Evolutionary conservation across 441 rosid genomes (phyloP), one percentile per base, ranked within the genome.

Genomic region (Euphorbia schlechtendalii): DNA sequence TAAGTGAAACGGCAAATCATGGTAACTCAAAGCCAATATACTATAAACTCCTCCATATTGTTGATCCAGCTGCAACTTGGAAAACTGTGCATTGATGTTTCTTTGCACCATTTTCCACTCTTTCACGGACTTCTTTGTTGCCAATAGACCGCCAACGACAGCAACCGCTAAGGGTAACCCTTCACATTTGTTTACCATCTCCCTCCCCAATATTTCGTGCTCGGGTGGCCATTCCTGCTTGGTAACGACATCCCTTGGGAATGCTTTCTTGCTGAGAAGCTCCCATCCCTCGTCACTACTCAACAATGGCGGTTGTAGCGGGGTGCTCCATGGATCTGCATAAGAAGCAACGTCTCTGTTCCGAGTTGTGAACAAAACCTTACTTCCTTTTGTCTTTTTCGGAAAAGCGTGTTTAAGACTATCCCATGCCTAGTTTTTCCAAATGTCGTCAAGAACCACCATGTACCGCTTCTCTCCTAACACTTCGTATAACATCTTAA

Each of bases 401-500:
- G 67, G 78, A 10, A 77, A 78, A 41, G 81, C 71, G 8, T 45
- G 60, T 15, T 34, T 68, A 0, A 77, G 51, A 71, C 28, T 0
- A 28, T 70, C 63, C 77, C 81, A 73, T 8, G 68, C 71, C n/a
- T n/a, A n/a, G n/a, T n/a, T n/a, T n/a, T n/a, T n/a, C n/a, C n/a
- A n/a, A n/a, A n/a, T n/a, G n/a, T 74, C 81, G 12, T 80, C 83
- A 27, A 77, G 73, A 20, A 80, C 71, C 62, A 74, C 68, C 59
- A 77, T 64, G 48, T 74, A 80, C 30, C 53, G 66, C 70, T 69
- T 72, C 59, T 75, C 58, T 28, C 21, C 15, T 66, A 59, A 55
- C 32, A 63, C 71, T 20, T 56, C 14, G 27, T 59, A 61, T 12
- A 72, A 58, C n/a, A 21, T 59, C 59, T 69, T 56, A 0, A 62